A percentile compares a stretch with the other conserved stretches of the same genome.
phyloP scores from a whole-genome alignment of 2,329 filamentous ascomycete species.

The Pseudocercospora macadamiae region DNA sequence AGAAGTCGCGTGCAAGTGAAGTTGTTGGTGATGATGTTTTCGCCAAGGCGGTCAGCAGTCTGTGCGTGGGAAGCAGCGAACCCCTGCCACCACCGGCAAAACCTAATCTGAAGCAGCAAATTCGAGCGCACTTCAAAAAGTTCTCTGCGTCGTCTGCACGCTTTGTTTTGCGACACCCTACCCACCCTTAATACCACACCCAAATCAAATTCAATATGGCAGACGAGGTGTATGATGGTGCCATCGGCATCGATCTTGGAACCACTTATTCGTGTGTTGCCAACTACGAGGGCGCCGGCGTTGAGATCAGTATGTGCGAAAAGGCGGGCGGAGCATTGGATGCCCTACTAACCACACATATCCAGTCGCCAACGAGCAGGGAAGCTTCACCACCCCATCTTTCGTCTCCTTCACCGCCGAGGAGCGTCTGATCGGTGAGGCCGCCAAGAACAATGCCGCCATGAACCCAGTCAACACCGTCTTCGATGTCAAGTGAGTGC shows the following conservation, averaged over 20 bases:
- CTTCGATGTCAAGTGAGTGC: conserved; percentile 83
- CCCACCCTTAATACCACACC: conserved; percentile 11
- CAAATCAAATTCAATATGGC: conserved; percentile 79
- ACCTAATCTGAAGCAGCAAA: conserved; percentile 6
- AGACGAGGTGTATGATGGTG: conserved; percentile 98
- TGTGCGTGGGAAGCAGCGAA: not conserved
- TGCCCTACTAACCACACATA: conserved; percentile 16
- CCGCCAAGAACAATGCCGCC: conserved; percentile 99
- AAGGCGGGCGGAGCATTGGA: conserved; percentile 10
- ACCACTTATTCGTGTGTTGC: conserved; percentile 99
- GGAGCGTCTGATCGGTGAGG: conserved; percentile 99
- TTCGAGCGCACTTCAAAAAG: conserved; percentile 2
- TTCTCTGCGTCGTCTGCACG: not conserved
- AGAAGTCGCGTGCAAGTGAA: no score
- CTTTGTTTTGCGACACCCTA: not conserved
- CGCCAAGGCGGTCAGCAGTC: not conserved
- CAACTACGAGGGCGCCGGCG: conserved; percentile 98
- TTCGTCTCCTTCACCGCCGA: conserved; percentile 99
- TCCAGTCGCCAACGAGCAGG: conserved; percentile 93
- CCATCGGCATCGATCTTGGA: conserved; percentile 99
- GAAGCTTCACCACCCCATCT: conserved; percentile 96
- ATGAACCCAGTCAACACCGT: conserved; percentile 99
- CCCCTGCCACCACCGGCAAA: not conserved
- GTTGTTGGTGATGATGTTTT: no score
- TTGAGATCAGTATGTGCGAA: conserved; percentile 82